phyloP scores from a whole-genome alignment of 1,284 basidiomycete genomes.

The Malassezia restricta region DNA sequence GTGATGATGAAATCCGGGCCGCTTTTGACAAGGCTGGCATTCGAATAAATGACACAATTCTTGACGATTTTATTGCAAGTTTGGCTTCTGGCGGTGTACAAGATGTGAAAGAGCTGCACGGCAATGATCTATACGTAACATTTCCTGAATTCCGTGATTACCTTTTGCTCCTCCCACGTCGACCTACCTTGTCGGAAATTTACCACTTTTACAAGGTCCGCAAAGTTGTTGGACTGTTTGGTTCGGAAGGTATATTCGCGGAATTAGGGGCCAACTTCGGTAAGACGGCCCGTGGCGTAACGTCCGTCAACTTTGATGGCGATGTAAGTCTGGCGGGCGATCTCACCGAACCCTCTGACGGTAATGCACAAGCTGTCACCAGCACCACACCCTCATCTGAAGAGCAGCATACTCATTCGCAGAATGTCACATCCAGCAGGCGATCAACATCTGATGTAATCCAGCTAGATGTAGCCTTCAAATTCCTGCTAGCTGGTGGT shows the following conservation, averaged over 20 bases:
- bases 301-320: constrained; percentile 38
- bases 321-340: constrained; percentile 39
- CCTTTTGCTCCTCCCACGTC: constrained; percentile 37
- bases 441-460: constrained; percentile 53
- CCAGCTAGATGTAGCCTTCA: constrained; percentile 62
- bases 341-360: constrained; percentile 9
- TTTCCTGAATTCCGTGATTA: constrained; percentile 46
- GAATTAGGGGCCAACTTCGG: constrained; percentile 39
- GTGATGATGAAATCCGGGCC: constrained; percentile 29
- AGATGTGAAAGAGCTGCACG: constrained; percentile 13
- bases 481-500: constrained; percentile 84
- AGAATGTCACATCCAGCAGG: not conserved
- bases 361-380: constrained; percentile 5
- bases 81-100: constrained; percentile 23
- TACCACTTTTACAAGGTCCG: constrained; percentile 44
- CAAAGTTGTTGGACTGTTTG: constrained; percentile 43
- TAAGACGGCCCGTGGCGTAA: constrained; percentile 34
- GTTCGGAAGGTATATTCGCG: constrained; percentile 43
- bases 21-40: constrained; percentile 38
- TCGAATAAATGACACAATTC: constrained; percentile 23
- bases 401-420: not conserved
- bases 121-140: constrained; percentile 24
- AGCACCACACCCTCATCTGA: not conserved
- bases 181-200: constrained; percentile 38
- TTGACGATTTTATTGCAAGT: constrained; percentile 44